Conservation (phyloP, 768 basidiomycete genomes). For the Mycena polygramma region DNA sequence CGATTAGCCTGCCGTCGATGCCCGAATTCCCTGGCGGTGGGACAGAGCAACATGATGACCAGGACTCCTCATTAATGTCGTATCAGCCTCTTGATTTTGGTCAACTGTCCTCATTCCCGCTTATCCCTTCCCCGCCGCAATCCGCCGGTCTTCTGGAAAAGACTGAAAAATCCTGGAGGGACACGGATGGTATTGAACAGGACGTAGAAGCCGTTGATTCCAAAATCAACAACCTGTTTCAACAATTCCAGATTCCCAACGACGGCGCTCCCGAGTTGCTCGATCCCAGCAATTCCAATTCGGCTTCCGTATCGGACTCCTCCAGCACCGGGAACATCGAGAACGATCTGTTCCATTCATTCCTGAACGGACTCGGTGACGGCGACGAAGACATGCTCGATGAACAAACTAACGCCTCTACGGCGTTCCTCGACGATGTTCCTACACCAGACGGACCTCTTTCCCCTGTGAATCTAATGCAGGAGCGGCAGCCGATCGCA, state of each 20-base stretch:
- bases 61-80: constrained; percentile 43
- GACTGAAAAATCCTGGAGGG: constrained; percentile 70
- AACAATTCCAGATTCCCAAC: constrained; percentile 61
- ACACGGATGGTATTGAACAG: constrained; percentile 73
- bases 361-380: constrained; percentile 40
- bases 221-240: constrained; percentile 79
- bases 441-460: constrained; percentile 33
- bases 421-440: constrained; percentile 43
- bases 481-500: constrained; percentile 8
- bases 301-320: constrained; percentile 35
- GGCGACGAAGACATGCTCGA: constrained; percentile 12
- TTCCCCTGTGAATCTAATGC: constrained; percentile 20
- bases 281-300: constrained; percentile 55
- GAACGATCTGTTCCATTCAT: constrained; percentile 40
- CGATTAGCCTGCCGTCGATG: constrained; percentile 53
- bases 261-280: constrained; percentile 49
- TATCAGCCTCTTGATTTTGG: constrained; percentile 42
- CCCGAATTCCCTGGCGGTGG: constrained; percentile 44
- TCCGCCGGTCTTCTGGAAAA: constrained; percentile 50
- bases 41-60: constrained; percentile 40
- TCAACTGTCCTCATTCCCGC: constrained; percentile 32
- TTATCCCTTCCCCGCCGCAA: constrained; percentile 38
- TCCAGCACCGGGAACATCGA: constrained; percentile 28
- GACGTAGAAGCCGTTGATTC: constrained; percentile 79
- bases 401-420: constrained; percentile 29